Percentiles rank a stretch among this genome's conserved stretches.
These are phyloP conservation scores for Leucocoprinus leucothites DNA, from an alignment of 768 basidiomycete species.

Conservation along the genomic window DNA sequence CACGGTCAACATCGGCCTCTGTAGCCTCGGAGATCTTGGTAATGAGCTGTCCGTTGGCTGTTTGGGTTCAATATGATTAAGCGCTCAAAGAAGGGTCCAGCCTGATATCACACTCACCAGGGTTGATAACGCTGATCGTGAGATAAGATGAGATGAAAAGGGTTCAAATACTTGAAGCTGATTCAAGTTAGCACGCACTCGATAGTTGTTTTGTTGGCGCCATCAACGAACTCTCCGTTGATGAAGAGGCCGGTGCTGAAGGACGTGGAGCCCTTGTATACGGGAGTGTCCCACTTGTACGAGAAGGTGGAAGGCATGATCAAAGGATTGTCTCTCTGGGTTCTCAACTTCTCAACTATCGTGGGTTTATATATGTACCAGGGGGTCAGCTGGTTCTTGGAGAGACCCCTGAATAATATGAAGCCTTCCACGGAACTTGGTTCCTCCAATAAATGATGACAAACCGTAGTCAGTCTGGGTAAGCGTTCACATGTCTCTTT, in stretches of 20 bases:
- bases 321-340: background rate
- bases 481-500: slow-evolving; percentile 1
- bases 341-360: background rate
- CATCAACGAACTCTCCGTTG: slow-evolving; percentile 63
- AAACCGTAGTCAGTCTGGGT: background rate
- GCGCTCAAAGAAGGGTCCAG: background rate
- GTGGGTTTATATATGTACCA: background rate
- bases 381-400: slow-evolving; percentile 3
- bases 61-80: slow-evolving; percentile 6
- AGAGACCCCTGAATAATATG: background rate
- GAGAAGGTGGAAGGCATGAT: slow-evolving; percentile 33
- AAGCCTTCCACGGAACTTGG: background rate
- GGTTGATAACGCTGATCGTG: slow-evolving; percentile 50
- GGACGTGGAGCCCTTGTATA: slow-evolving; percentile 55
- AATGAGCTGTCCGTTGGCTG: slow-evolving; percentile 62
- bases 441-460: background rate
- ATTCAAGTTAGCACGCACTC: slow-evolving; percentile 44
- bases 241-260: slow-evolving; percentile 75
- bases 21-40: slow-evolving; percentile 58
- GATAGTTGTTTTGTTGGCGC: slow-evolving; percentile 49
- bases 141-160: slow-evolving; percentile 11
- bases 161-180: background rate
- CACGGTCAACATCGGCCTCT: slow-evolving; percentile 68
- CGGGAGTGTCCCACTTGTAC: slow-evolving; percentile 49
- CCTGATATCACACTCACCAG: slow-evolving; percentile 27